Base-by-base conservation (phyloP, 306 rosid species). In the Ceratonia siliqua region DNA sequence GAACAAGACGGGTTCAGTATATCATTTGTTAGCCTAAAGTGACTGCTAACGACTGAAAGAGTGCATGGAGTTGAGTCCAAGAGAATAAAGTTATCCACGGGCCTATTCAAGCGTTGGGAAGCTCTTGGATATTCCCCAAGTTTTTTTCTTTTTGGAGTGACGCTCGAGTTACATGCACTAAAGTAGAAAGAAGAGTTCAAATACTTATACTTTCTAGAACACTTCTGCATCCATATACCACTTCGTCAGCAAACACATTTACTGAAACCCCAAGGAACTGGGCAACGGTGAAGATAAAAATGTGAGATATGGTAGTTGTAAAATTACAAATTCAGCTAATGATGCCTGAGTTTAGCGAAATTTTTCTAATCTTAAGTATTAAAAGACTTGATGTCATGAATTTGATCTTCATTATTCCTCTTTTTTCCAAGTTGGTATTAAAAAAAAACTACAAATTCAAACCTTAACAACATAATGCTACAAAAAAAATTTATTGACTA, bases 81-180 rank as follows among this genome's bases (percentile, higher is more conserved):
- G 48, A 54, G 35, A 14, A 22, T 42, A 62, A 41, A 18, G 68
- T 27, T 36, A 33, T 36, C 13, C 7, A 58, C 17, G 46, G 74
- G 36, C 61, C 71, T 17, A 73, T 50, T 48, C 36, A 39, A 68
- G 70, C 62, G 78, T 69, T 58, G 17, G 74, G 69, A 77, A 39
- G 56, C 73, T 24, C 32, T 65, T 77, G 84, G 80, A 80, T 73
- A 62, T 68, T 65, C 52, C 49, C 18, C 3, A 38, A 25, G 57
- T 11, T 36, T 17, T 78, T 78, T 78, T 57, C 83, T 70, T 17
- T 50, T 9, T 42, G 77, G 71, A 70, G 52, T 54, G 65, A 70
- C 65, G 33, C 75, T 35, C 27, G 69, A 13, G 9, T 77, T 79
- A 35, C 42, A 67, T 35, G 54, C 63, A 71, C 71, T 41, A 69